Base-by-base conservation (phyloP, 306 rosid species). In the Ormosia emarginata region DNA sequence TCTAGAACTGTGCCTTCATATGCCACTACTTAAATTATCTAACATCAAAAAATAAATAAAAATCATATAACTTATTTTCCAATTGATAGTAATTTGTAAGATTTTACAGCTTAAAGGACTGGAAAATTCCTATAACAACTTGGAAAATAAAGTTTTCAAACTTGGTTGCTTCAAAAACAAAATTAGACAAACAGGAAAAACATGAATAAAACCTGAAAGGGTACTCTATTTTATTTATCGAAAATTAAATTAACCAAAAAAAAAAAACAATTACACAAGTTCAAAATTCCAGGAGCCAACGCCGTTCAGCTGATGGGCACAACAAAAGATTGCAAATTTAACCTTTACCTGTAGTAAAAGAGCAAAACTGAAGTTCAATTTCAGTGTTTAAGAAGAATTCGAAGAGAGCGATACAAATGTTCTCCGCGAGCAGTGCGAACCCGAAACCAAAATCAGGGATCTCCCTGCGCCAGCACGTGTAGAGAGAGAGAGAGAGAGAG, bases 311-410 rank as follows among this genome's bases (percentile, higher is more conserved):
- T 44, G 14, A 78, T 6, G 62, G 40, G 52, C 33, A 77, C 68
- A 61, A 11, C 36, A 15, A 68, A 76, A 59, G 11, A 13, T 7
- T 15, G 50, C 5, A 61, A 74, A 74, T 17, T 84, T 46, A 84
- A 75, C 34, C 62, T 6, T 79, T 70, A 86, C 79, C 83, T 69
- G 69, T 2, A 70, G 39, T 49, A 30, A 33, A 70, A 68, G 59
- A 44, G 66, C 37, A 6, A 75, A 74, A 11, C 4, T 7, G 58
- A 61, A 81, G 80, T 81, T 78, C 59, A 58, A 67, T 70, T 70
- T 71, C 74, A 39, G 80, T 36, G 58, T 41, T 0, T 2, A 49
- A 32, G 78, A 71, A 61, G 64, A 71, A 80, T 47, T 80, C 8
- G 74, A 71, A 2, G 44, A 71, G 74, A 52, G n/a, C 58, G 70